Base-by-base conservation (phyloP, 352 stramenopile genomes). In the Phytophthora ramorum region DNA sequence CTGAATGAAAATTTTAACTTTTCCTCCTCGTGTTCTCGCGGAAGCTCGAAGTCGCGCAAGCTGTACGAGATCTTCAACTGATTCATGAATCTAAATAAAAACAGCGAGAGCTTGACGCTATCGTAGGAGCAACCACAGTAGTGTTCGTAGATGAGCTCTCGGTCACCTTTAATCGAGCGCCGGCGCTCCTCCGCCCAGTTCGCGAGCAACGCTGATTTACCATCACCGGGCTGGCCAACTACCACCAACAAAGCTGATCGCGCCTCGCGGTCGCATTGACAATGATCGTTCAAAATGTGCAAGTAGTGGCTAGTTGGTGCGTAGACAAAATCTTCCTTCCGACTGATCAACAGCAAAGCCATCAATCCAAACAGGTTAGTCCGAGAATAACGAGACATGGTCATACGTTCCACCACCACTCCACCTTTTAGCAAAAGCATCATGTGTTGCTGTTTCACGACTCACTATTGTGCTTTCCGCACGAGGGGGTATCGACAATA, bases 1-100 rank as follows among this genome's bases (percentile, higher is more conserved):
- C 66, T 83, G 19, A 95, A 85, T 0, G 87, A 93, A 20, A 94
- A 95, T 61, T 93, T 93, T 63, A 95, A 79, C 58, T 94, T 93
- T 51, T 95, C 85, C 58, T 95, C 87, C 41, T 95, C 85, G 60
- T 93, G 79, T 24, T 93, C 85, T 26, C 69, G 81, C 10, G 85
- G 85, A 7, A 94, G 71, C 51, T 95, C 87, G 51, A 95, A 95
- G 22, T 95, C 87, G 0, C 79, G 75, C n/a, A 95, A 77, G 7
- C 48, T 76, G 43, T 88, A 92, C 19, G 80, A 84, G 19, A 81
- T 71, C 40, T 91, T 91, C 63, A 95, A 73, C 57, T 93, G 79
- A 48, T 81, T 76, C 84, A 95, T 94, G 55, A 93, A 81, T 24
- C 87, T 80, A 61, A 92, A 95, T 20, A 95, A 75, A 66, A 93